These are phyloP conservation scores for Metarhizium humberi DNA, from an alignment of 2,329 filamentous ascomycete genomes.

Conservation along the genomic window DNA sequence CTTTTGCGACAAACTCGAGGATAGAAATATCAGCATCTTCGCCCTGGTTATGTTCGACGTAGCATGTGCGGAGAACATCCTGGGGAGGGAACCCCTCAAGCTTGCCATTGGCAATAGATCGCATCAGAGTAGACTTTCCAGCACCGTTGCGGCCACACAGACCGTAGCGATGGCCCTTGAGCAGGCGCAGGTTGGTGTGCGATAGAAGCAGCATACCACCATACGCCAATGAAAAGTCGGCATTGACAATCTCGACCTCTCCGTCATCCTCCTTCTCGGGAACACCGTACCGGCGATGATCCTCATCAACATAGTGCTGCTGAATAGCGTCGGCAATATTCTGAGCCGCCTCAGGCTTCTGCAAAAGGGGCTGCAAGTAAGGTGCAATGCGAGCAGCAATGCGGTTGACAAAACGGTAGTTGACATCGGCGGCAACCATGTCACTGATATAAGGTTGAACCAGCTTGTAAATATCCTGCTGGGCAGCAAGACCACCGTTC, in stretches of 20 bases:
- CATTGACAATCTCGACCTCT: conserved; percentile 94
- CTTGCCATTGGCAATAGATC: conserved; percentile 89
- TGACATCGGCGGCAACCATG: conserved; percentile 82
- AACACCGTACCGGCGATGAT: conserved; percentile 76
- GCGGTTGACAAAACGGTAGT: conserved; percentile 68
- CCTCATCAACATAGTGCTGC: conserved; percentile 70
- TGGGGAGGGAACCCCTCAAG: conserved; percentile 92
- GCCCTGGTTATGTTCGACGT: conserved; percentile 98
- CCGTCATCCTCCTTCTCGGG: conserved; percentile 83
- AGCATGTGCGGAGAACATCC: conserved; percentile 88
- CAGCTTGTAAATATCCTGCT: conserved; percentile 54
- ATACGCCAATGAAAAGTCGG: conserved; percentile 93
- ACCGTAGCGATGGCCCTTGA: conserved; percentile 96
- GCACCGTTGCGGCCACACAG: conserved; percentile 95
- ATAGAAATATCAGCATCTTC: conserved; percentile 96
- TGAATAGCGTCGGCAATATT: conserved; percentile 66
- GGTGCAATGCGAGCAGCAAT: conserved; percentile 60
- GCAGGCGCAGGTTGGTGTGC: conserved; percentile 85
- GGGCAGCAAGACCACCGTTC: conserved; percentile 51
- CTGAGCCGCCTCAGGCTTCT: conserved; percentile 47
- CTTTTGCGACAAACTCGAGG: conserved; percentile 83
- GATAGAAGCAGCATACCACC: conserved; percentile 95
- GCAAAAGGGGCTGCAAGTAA: conserved; percentile 66
- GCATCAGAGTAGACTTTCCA: conserved; percentile 98
- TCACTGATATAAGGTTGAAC: conserved; percentile 67